phyloP scores from a whole-genome alignment of 108 stramenopile genomes.

The Nitzschia sp. region DNA sequence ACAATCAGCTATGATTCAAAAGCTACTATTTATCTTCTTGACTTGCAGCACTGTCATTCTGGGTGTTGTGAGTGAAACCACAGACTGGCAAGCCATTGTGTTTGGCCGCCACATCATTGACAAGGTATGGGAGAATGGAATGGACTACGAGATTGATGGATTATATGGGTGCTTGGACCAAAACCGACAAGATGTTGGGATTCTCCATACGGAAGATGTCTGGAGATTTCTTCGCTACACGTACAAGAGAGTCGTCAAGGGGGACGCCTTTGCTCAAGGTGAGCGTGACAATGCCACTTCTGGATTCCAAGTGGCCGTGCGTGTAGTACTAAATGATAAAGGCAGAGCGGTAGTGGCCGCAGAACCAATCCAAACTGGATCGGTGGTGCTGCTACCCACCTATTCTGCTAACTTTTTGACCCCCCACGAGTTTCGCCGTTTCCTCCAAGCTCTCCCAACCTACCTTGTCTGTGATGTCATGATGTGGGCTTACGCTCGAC shows the following conservation, averaged over 20 bases:
- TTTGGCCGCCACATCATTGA: no score
- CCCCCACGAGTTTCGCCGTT: neutral
- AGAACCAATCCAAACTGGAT: neutral
- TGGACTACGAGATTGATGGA: neutral
- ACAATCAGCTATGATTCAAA: no score
- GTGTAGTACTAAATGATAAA: neutral
- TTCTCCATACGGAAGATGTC: slow-evolving; percentile 5
- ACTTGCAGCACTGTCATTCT: no score
- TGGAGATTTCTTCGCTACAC: slow-evolving; percentile 17
- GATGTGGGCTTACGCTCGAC: slow-evolving; percentile 1
- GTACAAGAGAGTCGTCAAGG: slow-evolving; percentile 4
- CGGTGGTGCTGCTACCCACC: neutral
- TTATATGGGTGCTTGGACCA: neutral
- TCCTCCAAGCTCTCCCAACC: neutral
- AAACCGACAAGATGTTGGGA: neutral
- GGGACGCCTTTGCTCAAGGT: neutral
- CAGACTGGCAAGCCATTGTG: no score
- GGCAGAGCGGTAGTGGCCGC: neutral
- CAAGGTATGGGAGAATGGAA: neutral
- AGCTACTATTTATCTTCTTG: no score
- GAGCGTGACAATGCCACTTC: neutral
- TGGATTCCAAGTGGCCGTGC: slow-evolving; percentile 9
- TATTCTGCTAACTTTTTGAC: neutral
- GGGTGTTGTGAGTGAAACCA: no score
- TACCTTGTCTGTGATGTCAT: slow-evolving; percentile 4